Base-by-base conservation (phyloP, 257 asterid species). In the Plectranthus barbatus region DNA sequence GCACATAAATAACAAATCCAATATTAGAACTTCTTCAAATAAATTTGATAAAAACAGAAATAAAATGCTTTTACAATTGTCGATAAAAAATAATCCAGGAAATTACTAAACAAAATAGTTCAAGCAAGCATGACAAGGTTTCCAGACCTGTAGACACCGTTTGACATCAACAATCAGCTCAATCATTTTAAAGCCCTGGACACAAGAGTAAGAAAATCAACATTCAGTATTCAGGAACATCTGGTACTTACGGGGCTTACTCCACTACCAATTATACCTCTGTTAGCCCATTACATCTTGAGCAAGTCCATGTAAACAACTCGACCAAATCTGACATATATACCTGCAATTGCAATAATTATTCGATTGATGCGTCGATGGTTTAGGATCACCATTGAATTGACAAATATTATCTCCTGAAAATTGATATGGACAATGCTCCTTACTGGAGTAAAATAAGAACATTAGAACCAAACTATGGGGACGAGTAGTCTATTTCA, bases 221-320 rank as follows among this genome's bases (percentile, higher is more conserved):
- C 74, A 69, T 41, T 60, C 58, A 60, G 55, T 60, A 62, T 61
- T 36, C 60, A 64, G 66, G 18, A 48, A 62, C 36, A 15, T 44
- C 62, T 65, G 70, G 33, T 33, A 51, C 5, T 8, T 12, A 10
- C 23, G 51, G 9, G 21, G 9, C 18, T 66, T 9, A 61, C 44
- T 36, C 18, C 45, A 23, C 39, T 44, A 49, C 51, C 46, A 76
- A 31, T 24, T 59, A 50, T 68, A 93, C 99, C 96, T 85, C 71
- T 9, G 92, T 87, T 56, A 84, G 70, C 64, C 74, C 94, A 79
- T 87, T 76, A 70, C 99, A 93, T 75, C 97, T 83, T 63, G 97
- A 70, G 80, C 99, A 93, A 50, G 99, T 93, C 99, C 99, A 93
- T 6, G 94, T 77, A 77, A 93, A 85, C 75, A 93, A 66, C 76